phyloP scores from a whole-genome alignment of 768 basidiomycete species.

The Rhodotorula kratochvilovae region DNA sequence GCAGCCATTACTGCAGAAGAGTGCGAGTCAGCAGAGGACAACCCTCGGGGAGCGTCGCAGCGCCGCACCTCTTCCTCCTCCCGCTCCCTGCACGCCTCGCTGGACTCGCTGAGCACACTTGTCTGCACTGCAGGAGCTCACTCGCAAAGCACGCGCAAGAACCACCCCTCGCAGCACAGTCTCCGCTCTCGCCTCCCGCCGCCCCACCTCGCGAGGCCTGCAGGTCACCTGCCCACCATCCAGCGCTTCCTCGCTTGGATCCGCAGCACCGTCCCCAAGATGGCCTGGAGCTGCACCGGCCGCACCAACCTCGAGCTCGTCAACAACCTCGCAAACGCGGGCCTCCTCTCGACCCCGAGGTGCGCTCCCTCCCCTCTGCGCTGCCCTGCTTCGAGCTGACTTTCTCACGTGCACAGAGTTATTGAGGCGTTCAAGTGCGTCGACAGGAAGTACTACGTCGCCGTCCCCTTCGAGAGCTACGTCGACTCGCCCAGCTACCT shows the following conservation, averaged over 20 bases:
- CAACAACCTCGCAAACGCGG: conserved; percentile 54
- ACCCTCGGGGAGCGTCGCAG: too few species aligned
- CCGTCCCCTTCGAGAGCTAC: conserved; percentile 55
- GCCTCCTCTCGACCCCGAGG: conserved; percentile 20
- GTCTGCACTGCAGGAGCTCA: too few species aligned
- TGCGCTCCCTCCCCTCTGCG: background rate
- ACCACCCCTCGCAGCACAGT: too few species aligned
- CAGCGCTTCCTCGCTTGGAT: background rate
- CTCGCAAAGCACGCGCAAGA: too few species aligned
- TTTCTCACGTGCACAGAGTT: conserved; percentile 1
- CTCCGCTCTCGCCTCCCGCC: background rate
- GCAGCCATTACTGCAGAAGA: too few species aligned
- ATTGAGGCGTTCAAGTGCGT: conserved; percentile 23
- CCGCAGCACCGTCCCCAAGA: conserved; percentile 43
- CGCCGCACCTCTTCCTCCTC: too few species aligned
- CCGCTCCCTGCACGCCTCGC: too few species aligned
- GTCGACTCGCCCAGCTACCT: conserved; percentile 70
- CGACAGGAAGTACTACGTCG: conserved; percentile 23
- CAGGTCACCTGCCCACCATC: background rate
- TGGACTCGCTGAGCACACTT: too few species aligned
- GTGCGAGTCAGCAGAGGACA: too few species aligned
- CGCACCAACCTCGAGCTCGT: conserved; percentile 68
- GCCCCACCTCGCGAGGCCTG: background rate
- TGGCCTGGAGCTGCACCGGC: conserved; percentile 81
- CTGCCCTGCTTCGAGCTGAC: background rate